Evolutionary conservation across 2,329 filamentous ascomycete genomes (phyloP), one percentile per base, ranked within the genome.

Genomic region (Xylaria arbuscula): DNA sequence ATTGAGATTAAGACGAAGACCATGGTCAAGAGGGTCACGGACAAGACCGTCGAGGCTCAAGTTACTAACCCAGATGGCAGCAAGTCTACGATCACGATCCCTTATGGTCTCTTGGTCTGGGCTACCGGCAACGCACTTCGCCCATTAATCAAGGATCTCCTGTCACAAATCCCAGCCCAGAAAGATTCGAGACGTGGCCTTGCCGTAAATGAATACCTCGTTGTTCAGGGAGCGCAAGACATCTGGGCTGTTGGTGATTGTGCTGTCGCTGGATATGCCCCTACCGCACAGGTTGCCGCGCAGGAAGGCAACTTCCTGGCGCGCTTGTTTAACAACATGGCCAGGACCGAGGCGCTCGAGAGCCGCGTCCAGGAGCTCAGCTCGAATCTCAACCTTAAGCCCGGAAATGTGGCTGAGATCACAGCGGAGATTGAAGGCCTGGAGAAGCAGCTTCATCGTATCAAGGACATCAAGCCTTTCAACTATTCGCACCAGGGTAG

Each of bases 231-330:
- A 65, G 89, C 95, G 57, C 94, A 97, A 78, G 97, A 98, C 80
- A 93, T 99, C 80, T 99, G 96, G 96, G 96, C 96, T 58, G 91
- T 98, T 62, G 96, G 96, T 77, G 96, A 99, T 86, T 99, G 96
- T 81, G 95, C 95, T 64, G 92, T 98, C 58, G 96, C 96, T 74
- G 97, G 97, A 81, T 99, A 99, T 80, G 96, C 96, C 36, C 96
- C 96, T 42, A 99, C 96, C 9, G 96, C 96, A 36, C 96, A 99
- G 86, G 96, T 99, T 55, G 96, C 96, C 66, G 89, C 92, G 10
- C 96, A 99, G 84, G 96, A 99, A 83, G 96, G 96, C 78, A 90
- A 89, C 78, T 99, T 98, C 89, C 88, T 99, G 45, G 96, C 94
- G 48, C 90, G 93, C 72, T 89, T 99, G 69, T 98, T 99, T 87